A percentile compares a stretch with the other conserved stretches of the same genome.
These are phyloP conservation scores for Taiozyma sp. DNA, from an alignment of 1,139 yeast genomes.

Conservation along the genomic window DNA sequence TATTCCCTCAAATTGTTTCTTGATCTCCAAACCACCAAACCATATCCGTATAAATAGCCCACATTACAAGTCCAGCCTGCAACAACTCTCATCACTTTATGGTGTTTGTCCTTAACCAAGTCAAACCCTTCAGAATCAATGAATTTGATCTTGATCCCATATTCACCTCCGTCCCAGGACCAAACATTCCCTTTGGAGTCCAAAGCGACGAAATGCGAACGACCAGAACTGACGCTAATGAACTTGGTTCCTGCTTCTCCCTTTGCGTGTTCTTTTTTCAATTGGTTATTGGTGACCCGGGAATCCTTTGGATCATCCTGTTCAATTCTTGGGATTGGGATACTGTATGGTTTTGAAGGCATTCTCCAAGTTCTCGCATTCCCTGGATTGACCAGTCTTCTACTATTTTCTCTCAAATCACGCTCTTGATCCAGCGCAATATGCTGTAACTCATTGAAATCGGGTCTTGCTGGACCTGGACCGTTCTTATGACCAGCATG, in stretches of 20 bases:
- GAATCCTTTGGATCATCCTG: background rate
- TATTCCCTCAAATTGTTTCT: slow-evolving; percentile 31
- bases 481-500: slow-evolving; percentile 33
- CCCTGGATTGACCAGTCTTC: background rate
- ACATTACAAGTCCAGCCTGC: slow-evolving; percentile 72
- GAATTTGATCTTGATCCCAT: slow-evolving; percentile 46
- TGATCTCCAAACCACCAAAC: slow-evolving; percentile 56
- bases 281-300: slow-evolving; percentile 2
- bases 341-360: slow-evolving; percentile 3
- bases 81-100: slow-evolving; percentile 40
- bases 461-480: slow-evolving; percentile 29
- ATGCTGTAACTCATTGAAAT: slow-evolving; percentile 26
- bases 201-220: slow-evolving; percentile 61
- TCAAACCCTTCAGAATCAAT: slow-evolving; percentile 13
- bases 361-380: background rate
- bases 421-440: slow-evolving; percentile 11
- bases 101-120: slow-evolving; percentile 11
- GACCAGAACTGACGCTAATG: slow-evolving; percentile 53
- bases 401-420: background rate
- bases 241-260: slow-evolving; percentile 27
- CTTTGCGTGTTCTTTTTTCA: slow-evolving; percentile 8
- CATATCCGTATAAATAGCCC: slow-evolving; percentile 44
- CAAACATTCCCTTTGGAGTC: slow-evolving; percentile 47
- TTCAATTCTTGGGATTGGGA: background rate
- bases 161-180: slow-evolving; percentile 55